These are phyloP conservation scores for Aspergillus funiculosus DNA, from an alignment of 495 filamentous ascomycete species.

Conservation along the genomic window DNA sequence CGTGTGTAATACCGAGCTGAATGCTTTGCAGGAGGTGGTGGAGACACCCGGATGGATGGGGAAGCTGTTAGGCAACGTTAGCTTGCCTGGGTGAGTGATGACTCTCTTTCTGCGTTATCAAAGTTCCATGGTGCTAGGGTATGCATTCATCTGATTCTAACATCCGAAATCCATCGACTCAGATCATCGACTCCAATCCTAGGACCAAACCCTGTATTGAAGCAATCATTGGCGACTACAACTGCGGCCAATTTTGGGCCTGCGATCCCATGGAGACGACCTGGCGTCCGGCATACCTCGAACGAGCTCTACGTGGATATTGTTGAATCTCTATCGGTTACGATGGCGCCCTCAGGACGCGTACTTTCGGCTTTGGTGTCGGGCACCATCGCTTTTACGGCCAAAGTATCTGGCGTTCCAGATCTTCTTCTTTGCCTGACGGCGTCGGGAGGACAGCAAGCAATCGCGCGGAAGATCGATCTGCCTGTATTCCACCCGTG, in stretches of 20 bases:
- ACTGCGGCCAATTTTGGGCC: slow-evolving; percentile 41
- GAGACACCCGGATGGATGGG: slow-evolving; percentile 86
- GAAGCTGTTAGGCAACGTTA: slow-evolving; percentile 84
- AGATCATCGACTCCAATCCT: slow-evolving; percentile 43
- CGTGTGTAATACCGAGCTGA: slow-evolving; percentile 87
- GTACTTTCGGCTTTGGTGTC: slow-evolving; percentile 81
- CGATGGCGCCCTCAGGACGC: slow-evolving; percentile 81
- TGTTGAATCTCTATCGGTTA: slow-evolving; percentile 81
- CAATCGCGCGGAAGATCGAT: slow-evolving; percentile 66
- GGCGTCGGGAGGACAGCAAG: slow-evolving; percentile 67
- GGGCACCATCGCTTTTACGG: slow-evolving; percentile 90
- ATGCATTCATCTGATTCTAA: slow-evolving; percentile 1
- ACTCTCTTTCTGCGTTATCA: not conserved
- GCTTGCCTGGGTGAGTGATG: slow-evolving; percentile 61
- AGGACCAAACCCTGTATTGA: slow-evolving; percentile 37
- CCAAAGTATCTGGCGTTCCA: slow-evolving; percentile 89
- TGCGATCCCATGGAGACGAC: slow-evolving; percentile 78
- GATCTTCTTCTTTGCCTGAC: slow-evolving; percentile 79
- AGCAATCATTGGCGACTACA: slow-evolving; percentile 40
- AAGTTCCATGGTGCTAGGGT: too few species aligned
- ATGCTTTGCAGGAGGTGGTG: slow-evolving; percentile 85
- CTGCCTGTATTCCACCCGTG: slow-evolving; percentile 97
- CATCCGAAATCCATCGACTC: not conserved
- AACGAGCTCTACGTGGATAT: slow-evolving; percentile 98
- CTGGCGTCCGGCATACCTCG: slow-evolving; percentile 90